Base-by-base conservation (phyloP, 2,329 filamentous ascomycete genomes). In the Aspergillus spinulosporus region DNA sequence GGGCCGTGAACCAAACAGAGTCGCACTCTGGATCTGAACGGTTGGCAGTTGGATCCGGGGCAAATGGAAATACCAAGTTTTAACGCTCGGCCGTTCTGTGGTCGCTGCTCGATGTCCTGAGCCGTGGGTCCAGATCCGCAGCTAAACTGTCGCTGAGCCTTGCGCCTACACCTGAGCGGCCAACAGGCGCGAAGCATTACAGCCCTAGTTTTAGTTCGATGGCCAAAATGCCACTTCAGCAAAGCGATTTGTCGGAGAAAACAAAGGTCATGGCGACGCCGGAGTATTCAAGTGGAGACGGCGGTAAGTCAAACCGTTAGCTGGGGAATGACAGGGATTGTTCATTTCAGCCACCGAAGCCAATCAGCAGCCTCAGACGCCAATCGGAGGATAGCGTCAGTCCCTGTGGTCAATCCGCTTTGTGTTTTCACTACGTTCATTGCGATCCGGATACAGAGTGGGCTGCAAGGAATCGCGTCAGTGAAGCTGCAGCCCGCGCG, bases 71-170 rank as follows among this genome's bases (percentile, higher is more conserved):
- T 21, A 21, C 21, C 21, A 21, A 21, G 21, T 21, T 21, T 21
- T 21, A 21, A 21, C 21, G 21, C n/a, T 26, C 21, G 28, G n/a
- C 15, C 8, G 15, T 36, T 54, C 44, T 54, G 36, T 54, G 44
- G 37, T 47, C 15, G 36, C 26, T 14, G 21, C 43, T 21, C 26
- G 26, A 40, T 15, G 40, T 5, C 43, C 59, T 64, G 61, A 66
- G 62, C 59, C 58, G 62, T 65, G 62, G 63, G 62, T 61, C 63
- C 37, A 53, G 62, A 66, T 65, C 62, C 63, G 58, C 64, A 63
- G 62, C 64, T 66, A 65, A 59, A 55, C 44, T 50, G 31, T 21
- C 52, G 58, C 56, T 50, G 58, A 54, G 61, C 58, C 47, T 59
- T 56, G 34, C 42, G 49, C 21, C 40, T 52, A 54, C 44, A 45